These are phyloP conservation scores for Moesziomyces sp. DNA, from an alignment of 1,284 basidiomycete species.

Conservation along the genomic window DNA sequence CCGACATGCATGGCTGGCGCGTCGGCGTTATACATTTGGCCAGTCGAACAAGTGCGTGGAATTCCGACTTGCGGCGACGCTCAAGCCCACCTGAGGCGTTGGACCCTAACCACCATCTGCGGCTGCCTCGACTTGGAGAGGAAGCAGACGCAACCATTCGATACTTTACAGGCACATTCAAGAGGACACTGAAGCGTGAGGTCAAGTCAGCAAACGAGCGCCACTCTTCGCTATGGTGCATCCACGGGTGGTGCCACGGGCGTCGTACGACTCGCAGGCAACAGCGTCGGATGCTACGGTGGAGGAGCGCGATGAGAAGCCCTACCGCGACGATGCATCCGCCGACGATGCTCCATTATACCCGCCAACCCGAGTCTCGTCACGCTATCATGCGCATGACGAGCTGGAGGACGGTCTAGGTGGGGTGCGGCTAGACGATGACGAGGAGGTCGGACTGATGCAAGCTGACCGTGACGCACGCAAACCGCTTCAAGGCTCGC, in stretches of 20 bases:
- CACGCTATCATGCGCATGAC: slow-evolving; percentile 8
- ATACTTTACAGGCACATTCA: too few relatives aligned
- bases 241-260: slow-evolving; percentile 4
- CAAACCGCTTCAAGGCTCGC: background rate
- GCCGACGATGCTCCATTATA: background rate
- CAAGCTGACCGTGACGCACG: slow-evolving; percentile 32
- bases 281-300: slow-evolving; percentile 51
- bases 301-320: slow-evolving; percentile 28
- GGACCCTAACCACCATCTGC: background rate
- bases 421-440: slow-evolving; percentile 36
- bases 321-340: slow-evolving; percentile 19
- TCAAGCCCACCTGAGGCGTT: background rate
- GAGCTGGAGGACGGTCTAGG: slow-evolving; percentile 13
- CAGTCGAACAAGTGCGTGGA: background rate
- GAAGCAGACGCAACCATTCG: too few relatives aligned
- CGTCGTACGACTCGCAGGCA: slow-evolving; percentile 45
- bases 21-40: background rate
- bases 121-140: too few relatives aligned
- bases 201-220: too few relatives aligned
- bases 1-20: background rate
- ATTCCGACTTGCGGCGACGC: too few relatives aligned
- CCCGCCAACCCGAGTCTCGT: slow-evolving; percentile 10
- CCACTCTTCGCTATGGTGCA: slow-evolving; percentile 1
- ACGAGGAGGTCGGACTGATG: slow-evolving; percentile 56
- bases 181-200: too few relatives aligned